Percentiles rank a stretch among this genome's conserved stretches.
These are phyloP conservation scores for Aegilops sharonensis DNA, from an alignment of 176 grass and related monocot species.

Conservation along the genomic window DNA sequence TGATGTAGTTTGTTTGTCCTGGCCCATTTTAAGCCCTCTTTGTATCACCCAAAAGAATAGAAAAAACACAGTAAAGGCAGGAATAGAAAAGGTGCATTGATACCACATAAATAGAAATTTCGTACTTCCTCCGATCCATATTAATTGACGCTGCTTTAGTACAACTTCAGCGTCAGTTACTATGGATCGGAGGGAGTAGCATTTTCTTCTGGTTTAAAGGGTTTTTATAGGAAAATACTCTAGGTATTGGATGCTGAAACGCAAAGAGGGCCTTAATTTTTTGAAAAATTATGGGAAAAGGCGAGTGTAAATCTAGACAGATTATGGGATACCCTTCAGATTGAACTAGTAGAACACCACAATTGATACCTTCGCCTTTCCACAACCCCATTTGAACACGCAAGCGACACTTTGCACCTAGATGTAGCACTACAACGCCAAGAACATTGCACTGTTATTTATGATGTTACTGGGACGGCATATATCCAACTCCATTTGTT, in stretches of 20 bases:
- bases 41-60: background rate
- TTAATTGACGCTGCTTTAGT: too few species aligned
- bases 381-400: background rate
- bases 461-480: constrained; percentile 5
- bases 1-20: constrained; percentile 15
- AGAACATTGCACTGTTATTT: constrained; percentile 10
- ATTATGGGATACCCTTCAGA: background rate
- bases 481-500: background rate
- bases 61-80: background rate
- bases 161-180: too few species aligned
- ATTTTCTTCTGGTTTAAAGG: background rate
- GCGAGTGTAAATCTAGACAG: background rate
- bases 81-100: background rate
- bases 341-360: constrained; percentile 26
- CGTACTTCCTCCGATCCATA: too few species aligned
- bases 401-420: background rate
- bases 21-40: background rate
- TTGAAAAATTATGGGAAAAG: background rate
- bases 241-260: background rate
- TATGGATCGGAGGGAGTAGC: background rate
- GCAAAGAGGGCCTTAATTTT: constrained; percentile 1
- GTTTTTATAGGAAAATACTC: background rate
- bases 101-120: background rate
- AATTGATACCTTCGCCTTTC: constrained; percentile 20
- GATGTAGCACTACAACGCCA: constrained; percentile 14